Percentiles rank a stretch among this genome's conserved stretches.
Conservation (phyloP, 805 yeast species). For the Vanderwaltozyma polyspora region DNA sequence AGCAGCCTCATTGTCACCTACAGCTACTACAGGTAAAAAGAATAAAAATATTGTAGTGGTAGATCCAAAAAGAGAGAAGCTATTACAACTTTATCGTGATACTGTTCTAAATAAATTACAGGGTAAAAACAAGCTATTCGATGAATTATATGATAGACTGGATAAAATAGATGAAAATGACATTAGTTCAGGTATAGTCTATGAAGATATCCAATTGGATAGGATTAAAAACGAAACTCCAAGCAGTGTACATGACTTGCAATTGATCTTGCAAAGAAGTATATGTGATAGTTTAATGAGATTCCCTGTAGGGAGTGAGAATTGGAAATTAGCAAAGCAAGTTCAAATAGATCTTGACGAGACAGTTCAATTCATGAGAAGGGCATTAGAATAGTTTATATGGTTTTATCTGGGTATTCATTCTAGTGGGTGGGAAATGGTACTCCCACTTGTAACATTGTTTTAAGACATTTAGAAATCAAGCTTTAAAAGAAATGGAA, state of each 20-base stretch:
- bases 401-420: no score
- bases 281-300: conserved; percentile 23
- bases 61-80: conserved; percentile 23
- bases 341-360: conserved; percentile 25
- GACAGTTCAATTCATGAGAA: conserved; percentile 27
- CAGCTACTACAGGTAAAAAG: not conserved
- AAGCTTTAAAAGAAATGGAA: no score
- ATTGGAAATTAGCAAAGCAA: conserved; percentile 20
- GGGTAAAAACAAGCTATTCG: conserved; percentile 15
- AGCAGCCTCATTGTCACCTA: conserved; percentile 2
- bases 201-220: conserved; percentile 10
- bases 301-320: conserved; percentile 11
- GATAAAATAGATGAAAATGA: conserved; percentile 1
- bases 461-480: no score
- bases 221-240: conserved; percentile 19
- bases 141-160: conserved; percentile 11
- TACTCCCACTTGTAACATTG: no score
- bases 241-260: conserved; percentile 23
- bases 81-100: conserved; percentile 23
- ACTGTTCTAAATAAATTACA: conserved; percentile 25
- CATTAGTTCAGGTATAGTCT: conserved; percentile 3
- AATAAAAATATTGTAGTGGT: conserved; percentile 1
- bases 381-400: conserved; percentile 20
- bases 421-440: no score
- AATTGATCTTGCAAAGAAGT: conserved; percentile 22